phyloP scores from a whole-genome alignment of 768 basidiomycete species.

The Trametes maxima region DNA sequence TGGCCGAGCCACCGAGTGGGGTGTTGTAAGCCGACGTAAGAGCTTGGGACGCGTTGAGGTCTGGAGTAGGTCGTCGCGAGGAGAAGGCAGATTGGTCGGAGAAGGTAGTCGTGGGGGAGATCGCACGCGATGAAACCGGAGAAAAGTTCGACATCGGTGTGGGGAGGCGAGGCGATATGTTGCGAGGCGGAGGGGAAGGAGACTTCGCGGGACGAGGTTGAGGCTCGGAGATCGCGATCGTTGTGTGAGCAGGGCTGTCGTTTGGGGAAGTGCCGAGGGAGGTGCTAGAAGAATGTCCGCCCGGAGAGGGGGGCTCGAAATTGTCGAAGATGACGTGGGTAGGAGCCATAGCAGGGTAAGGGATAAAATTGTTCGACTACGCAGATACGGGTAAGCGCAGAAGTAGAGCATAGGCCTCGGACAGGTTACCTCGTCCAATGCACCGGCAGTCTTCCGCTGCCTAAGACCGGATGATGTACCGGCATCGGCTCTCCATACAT shows the following conservation, averaged over 20 bases:
- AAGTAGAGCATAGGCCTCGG: background rate
- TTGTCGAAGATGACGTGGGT: constrained; percentile 50
- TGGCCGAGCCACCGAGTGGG: constrained; percentile 16
- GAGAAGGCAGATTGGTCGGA: constrained; percentile 2
- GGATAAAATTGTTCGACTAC: constrained; percentile 49
- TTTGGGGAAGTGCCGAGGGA: background rate
- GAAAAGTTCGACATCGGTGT: constrained; percentile 22
- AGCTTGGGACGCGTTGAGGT: constrained; percentile 12
- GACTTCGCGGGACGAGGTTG: constrained; percentile 4
- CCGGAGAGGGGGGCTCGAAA: constrained; percentile 25
- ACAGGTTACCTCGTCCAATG: constrained; percentile 51
- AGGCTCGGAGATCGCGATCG: background rate
- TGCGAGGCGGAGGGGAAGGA: background rate
- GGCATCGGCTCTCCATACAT: constrained; percentile 53
- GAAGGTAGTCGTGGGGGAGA: constrained; percentile 11
- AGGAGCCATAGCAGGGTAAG: constrained; percentile 50
- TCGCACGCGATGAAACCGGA: constrained; percentile 13
- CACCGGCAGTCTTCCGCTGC: constrained; percentile 29
- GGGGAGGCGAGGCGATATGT: constrained; percentile 10
- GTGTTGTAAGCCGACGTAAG: constrained; percentile 24
- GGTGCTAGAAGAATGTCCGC: background rate
- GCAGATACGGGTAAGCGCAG: background rate
- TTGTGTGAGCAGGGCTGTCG: constrained; percentile 10
- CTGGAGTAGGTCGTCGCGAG: constrained; percentile 5
- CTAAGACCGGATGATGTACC: constrained; percentile 32